Base-by-base conservation (phyloP, 257 asterid genomes). In the Cinchona pubescens region DNA sequence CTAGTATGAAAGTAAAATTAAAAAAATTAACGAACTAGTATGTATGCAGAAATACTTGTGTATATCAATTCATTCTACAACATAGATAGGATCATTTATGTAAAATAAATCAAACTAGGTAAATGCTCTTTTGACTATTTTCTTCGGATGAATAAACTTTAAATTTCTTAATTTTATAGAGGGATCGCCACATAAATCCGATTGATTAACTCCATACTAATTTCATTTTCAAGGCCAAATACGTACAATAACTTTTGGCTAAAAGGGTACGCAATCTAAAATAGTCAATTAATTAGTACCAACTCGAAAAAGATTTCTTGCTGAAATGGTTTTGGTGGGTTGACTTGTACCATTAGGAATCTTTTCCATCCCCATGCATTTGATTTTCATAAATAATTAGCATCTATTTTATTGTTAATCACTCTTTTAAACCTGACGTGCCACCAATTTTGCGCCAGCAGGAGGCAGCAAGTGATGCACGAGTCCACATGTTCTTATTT, bases 281-380 rank as follows among this genome's bases (percentile, higher is more conserved):
- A 32, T 70, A 70, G 75, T 49, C 75, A 70, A n/a, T n/a, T n/a
- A n/a, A n/a, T n/a, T 18, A 25, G 35, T 11, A 3, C 63, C 32
- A 11, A 23, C 7, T 8, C 11, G 5, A 3, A 4, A 3, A 27
- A 61, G 75, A 71, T 75, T 75, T 64, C 63, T 69, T 60, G 75
- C 70, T 46, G 58, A 56, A 38, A 10, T 60, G 55, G 64, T 70
- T 25, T n/a, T 53, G 16, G 48, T 71, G 72, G 71, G 72, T 78
- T 63, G 75, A 67, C 79, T 68, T 76, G 9, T 16, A 40, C 29
- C 61, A 25, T 58, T 67, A 42, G 72, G 75, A 67, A 76, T 67
- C 67, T 45, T 42, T 73, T 27, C 43, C 42, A 40, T 66, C 29
- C 29, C 71, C 49, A 1, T 23, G 4, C n/a, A 62, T 62, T 62